A percentile compares a stretch with the other conserved stretches of the same genome.
phyloP scores from a whole-genome alignment of 139 green algal species.

The Nannochloris sp. region DNA sequence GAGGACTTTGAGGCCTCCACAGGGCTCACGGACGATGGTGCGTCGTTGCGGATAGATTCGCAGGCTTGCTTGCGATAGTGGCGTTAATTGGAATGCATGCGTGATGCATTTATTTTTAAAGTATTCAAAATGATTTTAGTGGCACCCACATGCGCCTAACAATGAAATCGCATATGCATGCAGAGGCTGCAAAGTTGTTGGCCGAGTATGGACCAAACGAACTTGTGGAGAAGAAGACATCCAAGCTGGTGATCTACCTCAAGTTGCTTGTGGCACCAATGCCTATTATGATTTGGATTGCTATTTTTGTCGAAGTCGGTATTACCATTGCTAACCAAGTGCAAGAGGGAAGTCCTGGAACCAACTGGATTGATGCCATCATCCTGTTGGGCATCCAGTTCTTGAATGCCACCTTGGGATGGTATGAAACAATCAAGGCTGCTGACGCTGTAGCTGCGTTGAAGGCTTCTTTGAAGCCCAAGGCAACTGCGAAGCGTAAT shows the following conservation, averaged over 20 bases:
- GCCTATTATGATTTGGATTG: slow-evolving; percentile 89
- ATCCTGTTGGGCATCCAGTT: slow-evolving; percentile 80
- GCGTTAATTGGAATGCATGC: too few species aligned
- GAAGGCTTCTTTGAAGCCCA: slow-evolving; percentile 72
- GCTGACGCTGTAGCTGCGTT: slow-evolving; percentile 71
- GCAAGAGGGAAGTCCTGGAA: slow-evolving; percentile 1
- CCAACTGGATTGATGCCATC: slow-evolving; percentile 52
- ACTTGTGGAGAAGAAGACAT: slow-evolving; percentile 60
- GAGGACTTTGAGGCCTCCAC: not conserved
- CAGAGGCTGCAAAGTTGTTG: slow-evolving; percentile 58
- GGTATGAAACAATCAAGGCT: slow-evolving; percentile 72
- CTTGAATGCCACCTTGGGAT: slow-evolving; percentile 68
- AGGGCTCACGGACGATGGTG: too few species aligned
- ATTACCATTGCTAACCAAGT: slow-evolving; percentile 27
- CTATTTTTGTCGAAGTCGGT: slow-evolving; percentile 62
- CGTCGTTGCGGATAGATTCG: too few species aligned
- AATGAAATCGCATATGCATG: not conserved
- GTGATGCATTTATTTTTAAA: too few species aligned
- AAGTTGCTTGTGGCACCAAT: slow-evolving; percentile 65
- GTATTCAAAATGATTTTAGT: too few species aligned
- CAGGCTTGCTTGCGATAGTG: too few species aligned
- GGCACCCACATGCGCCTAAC: too few species aligned
- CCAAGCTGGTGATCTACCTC: slow-evolving; percentile 50
- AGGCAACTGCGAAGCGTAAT: slow-evolving; percentile 65
- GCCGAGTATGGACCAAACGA: slow-evolving; percentile 57